A percentile compares a stretch with the other conserved stretches of the same genome.
phyloP scores from a whole-genome alignment of 2,329 filamentous ascomycete species.

The Aspergillus awamori region DNA sequence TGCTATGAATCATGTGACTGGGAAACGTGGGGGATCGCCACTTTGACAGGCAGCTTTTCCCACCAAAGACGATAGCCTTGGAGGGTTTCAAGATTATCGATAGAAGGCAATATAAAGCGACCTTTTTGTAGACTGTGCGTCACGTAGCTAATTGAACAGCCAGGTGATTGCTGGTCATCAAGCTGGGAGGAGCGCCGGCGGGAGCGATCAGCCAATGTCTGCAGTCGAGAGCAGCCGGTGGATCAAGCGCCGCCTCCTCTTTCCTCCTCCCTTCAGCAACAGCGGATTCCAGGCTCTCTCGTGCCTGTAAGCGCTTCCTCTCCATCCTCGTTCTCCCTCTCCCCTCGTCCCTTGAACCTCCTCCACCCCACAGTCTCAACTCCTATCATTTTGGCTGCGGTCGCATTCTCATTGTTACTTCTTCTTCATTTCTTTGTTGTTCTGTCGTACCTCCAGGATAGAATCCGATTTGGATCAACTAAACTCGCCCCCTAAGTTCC shows the following conservation, averaged over 20 bases:
- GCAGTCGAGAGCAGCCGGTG: not conserved
- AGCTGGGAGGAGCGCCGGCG: not conserved
- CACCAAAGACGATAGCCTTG: not conserved
- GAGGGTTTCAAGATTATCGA: too few relatives aligned
- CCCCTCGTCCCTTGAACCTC: slow-evolving; percentile 20
- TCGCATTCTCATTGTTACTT: not conserved
- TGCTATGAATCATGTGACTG: not conserved
- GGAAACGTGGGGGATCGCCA: not conserved
- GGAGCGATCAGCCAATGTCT: not conserved
- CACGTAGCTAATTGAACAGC: too few relatives aligned
- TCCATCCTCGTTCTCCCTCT: slow-evolving; percentile 16
- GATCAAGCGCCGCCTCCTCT: not conserved
- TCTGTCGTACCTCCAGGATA: not conserved
- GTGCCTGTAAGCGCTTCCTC: slow-evolving; percentile 22
- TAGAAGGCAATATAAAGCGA: not conserved
- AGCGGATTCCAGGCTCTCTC: slow-evolving; percentile 7
- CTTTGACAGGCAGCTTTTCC: not conserved
- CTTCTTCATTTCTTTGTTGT: slow-evolving; percentile 2
- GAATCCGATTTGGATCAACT: not conserved
- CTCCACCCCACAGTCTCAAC: slow-evolving; percentile 1
- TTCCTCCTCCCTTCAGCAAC: not conserved
- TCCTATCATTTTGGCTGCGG: not conserved
- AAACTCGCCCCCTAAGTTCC: not conserved
- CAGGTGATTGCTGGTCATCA: too few relatives aligned
- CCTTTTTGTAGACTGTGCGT: not conserved